Percentiles rank a stretch among this genome's conserved stretches.
Conservation (phyloP, 352 stramenopile genomes). For the Thraustochytrium striatum region DNA sequence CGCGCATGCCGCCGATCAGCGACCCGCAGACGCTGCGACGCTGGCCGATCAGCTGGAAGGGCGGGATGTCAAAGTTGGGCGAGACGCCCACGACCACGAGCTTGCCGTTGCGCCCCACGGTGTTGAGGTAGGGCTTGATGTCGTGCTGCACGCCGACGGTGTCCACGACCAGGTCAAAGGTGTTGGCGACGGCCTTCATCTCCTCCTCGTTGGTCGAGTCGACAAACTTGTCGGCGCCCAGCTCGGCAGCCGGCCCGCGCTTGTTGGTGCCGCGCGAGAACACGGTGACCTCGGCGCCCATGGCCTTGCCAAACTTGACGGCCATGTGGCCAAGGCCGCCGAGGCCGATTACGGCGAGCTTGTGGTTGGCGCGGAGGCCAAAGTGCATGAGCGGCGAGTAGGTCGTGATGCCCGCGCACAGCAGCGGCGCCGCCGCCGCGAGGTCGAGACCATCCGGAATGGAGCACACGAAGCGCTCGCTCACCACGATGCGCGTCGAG, state of each 20-base stretch:
- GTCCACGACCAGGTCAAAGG: constrained; percentile 66
- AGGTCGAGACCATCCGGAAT: constrained; percentile 69
- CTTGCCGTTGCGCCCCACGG: constrained; percentile 65
- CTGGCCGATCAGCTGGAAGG: constrained; percentile 58
- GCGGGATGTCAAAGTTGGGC: constrained; percentile 61
- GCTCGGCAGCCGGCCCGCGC: constrained; percentile 36
- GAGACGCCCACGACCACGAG: constrained; percentile 68
- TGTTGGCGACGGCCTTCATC: background rate
- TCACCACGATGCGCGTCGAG: constrained; percentile 64
- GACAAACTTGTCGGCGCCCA: constrained; percentile 25
- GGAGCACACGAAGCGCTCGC: constrained; percentile 64
- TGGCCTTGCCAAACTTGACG: constrained; percentile 71
- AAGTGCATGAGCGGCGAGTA: constrained; percentile 70
- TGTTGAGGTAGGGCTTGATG: constrained; percentile 61
- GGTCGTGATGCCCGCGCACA: constrained; percentile 77
- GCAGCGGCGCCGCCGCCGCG: constrained; percentile 62
- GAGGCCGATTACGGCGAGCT: constrained; percentile 64
- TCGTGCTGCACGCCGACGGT: constrained; percentile 63
- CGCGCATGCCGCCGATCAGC: constrained; percentile 69
- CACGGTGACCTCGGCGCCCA: constrained; percentile 71
- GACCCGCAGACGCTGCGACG: constrained; percentile 62
- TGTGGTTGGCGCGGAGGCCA: constrained; percentile 57
- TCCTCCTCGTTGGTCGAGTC: constrained; percentile 10
- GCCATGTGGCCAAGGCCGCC: constrained; percentile 75
- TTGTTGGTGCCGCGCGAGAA: constrained; percentile 63